Percentiles rank a stretch among this genome's conserved stretches.
Conservation (phyloP, 768 basidiomycete species). For the Kwoniella sp. region DNA sequence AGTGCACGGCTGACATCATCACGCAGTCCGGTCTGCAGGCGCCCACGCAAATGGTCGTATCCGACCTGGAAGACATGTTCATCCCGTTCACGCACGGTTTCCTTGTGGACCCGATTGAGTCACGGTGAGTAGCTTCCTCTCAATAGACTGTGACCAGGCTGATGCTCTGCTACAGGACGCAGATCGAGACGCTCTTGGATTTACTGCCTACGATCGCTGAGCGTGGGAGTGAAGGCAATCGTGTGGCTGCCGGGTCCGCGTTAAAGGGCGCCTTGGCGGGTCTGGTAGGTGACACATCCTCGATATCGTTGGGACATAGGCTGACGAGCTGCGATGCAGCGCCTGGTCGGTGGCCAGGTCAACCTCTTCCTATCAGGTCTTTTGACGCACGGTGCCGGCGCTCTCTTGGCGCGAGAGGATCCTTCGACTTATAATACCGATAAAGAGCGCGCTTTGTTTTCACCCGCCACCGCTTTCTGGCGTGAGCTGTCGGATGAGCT, state of each 20-base stretch:
- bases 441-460: constrained; percentile 76
- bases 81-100: constrained; percentile 67
- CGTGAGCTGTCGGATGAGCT: constrained; percentile 78
- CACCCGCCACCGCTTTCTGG: constrained; percentile 75
- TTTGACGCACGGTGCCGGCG: constrained; percentile 70
- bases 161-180: constrained; percentile 52
- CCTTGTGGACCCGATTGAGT: constrained; percentile 69
- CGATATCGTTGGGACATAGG: too few species aligned
- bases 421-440: constrained; percentile 70
- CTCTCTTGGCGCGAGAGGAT: constrained; percentile 61
- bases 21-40: constrained; percentile 12
- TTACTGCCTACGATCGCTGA: constrained; percentile 63
- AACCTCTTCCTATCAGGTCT: constrained; percentile 66
- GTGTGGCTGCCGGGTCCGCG: constrained; percentile 71
- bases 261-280: constrained; percentile 67
- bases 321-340: constrained; percentile 10
- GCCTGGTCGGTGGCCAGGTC: constrained; percentile 64
- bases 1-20: constrained; percentile 10
- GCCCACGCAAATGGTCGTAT: constrained; percentile 64
- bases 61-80: constrained; percentile 91
- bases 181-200: constrained; percentile 65
- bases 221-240: constrained; percentile 52
- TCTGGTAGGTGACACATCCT: constrained; percentile 61
- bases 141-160: not conserved
- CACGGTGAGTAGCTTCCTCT: constrained; percentile 57